phyloP scores from a whole-genome alignment of 1,284 basidiomycete genomes.

The Cryptococcus sp. region DNA sequence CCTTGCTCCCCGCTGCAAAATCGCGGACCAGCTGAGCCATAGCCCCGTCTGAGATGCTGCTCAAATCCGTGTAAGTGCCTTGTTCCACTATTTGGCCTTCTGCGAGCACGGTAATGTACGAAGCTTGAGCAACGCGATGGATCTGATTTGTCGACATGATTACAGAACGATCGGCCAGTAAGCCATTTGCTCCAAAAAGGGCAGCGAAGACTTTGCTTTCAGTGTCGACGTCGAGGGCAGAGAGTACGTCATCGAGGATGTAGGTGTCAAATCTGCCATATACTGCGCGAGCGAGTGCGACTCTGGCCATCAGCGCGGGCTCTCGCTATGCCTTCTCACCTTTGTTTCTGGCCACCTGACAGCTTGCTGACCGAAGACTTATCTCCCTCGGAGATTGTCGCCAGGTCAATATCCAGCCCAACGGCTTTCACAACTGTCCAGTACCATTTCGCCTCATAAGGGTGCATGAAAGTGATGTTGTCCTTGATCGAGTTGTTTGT shows the following conservation, averaged over 20 bases:
- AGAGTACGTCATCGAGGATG: constrained; percentile 79
- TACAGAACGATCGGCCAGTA: constrained; percentile 13
- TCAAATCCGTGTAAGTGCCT: constrained; percentile 12
- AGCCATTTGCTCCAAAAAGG: constrained; percentile 15
- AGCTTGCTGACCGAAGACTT: constrained; percentile 9
- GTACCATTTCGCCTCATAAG: constrained; percentile 66
- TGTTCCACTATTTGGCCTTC: constrained; percentile 18
- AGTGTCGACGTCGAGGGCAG: constrained; percentile 70
- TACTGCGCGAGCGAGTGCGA: constrained; percentile 50
- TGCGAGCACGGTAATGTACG: constrained; percentile 15
- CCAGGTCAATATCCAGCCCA: constrained; percentile 67
- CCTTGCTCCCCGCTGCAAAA: constrained; percentile 11
- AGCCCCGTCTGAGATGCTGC: constrained; percentile 1
- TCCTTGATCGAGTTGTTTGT: constrained; percentile 54
- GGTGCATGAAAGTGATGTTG: constrained; percentile 66
- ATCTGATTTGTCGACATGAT: constrained; percentile 27
- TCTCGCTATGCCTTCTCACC: constrained; percentile 56
- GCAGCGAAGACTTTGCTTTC: constrained; percentile 21
- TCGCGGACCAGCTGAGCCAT: constrained; percentile 14
- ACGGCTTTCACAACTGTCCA: constrained; percentile 70
- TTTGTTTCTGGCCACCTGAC: constrained; percentile 72
- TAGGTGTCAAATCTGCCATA: constrained; percentile 61
- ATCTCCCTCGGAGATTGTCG: constrained; percentile 71
- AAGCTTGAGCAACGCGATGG: constrained; percentile 17
- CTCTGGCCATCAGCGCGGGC: constrained; percentile 1